Evolutionary conservation across 169 alveolate genomes (phyloP).

Genomic region (Hepatocystis sp.): DNA sequence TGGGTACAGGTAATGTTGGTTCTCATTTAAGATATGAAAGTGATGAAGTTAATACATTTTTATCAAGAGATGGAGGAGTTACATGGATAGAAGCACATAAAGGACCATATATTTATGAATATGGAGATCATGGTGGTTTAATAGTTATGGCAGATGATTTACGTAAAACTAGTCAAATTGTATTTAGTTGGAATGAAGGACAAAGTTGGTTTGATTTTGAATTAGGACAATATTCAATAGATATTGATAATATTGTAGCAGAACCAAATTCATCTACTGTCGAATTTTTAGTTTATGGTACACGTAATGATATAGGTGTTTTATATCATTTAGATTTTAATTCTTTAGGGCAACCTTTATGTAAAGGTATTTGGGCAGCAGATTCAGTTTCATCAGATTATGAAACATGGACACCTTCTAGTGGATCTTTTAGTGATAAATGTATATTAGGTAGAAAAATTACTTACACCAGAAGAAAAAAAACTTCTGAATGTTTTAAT

Average conservation of each 20-base stretch:
- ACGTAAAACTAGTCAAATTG: conserved; percentile 89
- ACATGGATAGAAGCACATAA: conserved; percentile 98
- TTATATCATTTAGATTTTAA: conserved; percentile 95
- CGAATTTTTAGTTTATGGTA: conserved; percentile 96
- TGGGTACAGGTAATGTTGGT: conserved; percentile 98
- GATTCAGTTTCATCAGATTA: conserved; percentile 96
- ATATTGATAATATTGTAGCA: conserved; percentile 94
- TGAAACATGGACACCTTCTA: conserved; percentile 96
- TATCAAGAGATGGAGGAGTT: conserved; percentile 98
- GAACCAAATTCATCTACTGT: conserved; percentile 97
- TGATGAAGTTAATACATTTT: conserved; percentile 94
- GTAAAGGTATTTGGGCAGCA: conserved; percentile 96
- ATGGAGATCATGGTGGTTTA: conserved; percentile 99
- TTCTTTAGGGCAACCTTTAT: conserved; percentile 94
- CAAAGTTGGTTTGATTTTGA: conserved; percentile 96
- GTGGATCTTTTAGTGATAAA: conserved; percentile 82
- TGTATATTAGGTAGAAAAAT: conserved; percentile 95
- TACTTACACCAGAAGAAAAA: conserved; percentile 95
- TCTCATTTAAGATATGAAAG: conserved; percentile 86
- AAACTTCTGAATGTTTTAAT: conserved; percentile 97
- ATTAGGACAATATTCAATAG: conserved; percentile 90
- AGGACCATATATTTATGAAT: conserved; percentile 98
- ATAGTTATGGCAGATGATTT: conserved; percentile 97
- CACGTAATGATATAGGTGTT: conserved; percentile 92
- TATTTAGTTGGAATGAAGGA: conserved; percentile 97